Evolutionary conservation across 2,329 filamentous ascomycete genomes (phyloP).

Genomic region (Exophiala sideris): DNA sequence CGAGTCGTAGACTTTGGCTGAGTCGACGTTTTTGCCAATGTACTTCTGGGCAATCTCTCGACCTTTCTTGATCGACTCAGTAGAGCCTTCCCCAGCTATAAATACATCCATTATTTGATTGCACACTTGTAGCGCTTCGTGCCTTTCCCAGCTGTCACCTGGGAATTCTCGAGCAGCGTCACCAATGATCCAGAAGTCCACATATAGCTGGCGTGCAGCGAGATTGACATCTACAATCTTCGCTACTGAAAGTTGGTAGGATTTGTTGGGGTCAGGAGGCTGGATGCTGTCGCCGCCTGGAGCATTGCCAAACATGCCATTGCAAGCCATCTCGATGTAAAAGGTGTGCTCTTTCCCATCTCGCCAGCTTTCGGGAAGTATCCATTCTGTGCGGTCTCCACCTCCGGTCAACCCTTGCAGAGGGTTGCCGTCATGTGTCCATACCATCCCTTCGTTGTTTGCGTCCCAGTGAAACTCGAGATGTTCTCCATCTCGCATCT

Average conservation of each 20-base stretch:
- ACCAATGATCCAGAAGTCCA: conserved; percentile 93
- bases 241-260: conserved; percentile 71
- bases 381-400: conserved; percentile 86
- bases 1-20: conserved; percentile 75
- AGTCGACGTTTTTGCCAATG: conserved; percentile 76
- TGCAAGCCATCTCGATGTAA: conserved; percentile 98
- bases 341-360: conserved; percentile 84
- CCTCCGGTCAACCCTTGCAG: conserved; percentile 88
- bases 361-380: conserved; percentile 74
- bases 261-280: conserved; percentile 79
- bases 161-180: conserved; percentile 93
- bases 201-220: conserved; percentile 74
- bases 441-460: conserved; percentile 90
- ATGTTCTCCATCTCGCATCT: conserved; percentile 70
- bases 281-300: conserved; percentile 81
- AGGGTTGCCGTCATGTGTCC: conserved; percentile 83
- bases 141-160: conserved; percentile 80
- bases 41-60: conserved; percentile 82
- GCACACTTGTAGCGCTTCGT: conserved; percentile 76
- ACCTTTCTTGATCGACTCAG: conserved; percentile 73
- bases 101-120: conserved; percentile 90
- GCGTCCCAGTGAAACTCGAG: conserved; percentile 97
- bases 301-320: conserved; percentile 96
- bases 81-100: conserved; percentile 68
- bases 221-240: conserved; percentile 88